These are phyloP conservation scores for Rhizoclosmatium sp. DNA, from an alignment of 192 early-diverging fungal genomes.

Conservation along the genomic window DNA sequence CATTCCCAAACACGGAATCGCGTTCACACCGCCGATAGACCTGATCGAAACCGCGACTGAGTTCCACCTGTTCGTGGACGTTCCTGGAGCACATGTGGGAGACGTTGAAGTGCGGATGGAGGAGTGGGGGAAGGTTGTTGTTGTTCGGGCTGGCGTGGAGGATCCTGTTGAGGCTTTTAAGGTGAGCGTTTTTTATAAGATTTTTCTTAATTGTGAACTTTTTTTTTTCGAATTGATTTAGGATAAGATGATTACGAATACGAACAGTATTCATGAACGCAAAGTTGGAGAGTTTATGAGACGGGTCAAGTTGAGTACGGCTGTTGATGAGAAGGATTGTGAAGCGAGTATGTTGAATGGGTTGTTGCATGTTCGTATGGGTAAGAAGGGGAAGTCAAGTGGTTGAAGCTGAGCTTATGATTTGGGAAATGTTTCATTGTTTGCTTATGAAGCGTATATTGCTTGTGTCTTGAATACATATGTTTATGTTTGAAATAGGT, in stretches of 20 bases:
- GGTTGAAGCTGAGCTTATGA: not conserved
- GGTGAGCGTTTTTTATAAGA: not conserved
- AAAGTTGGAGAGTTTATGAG: not conserved
- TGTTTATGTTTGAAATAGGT: too few relatives aligned
- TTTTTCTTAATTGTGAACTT: not conserved
- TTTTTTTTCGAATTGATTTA: not conserved
- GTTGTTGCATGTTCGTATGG: slow-evolving; percentile 3
- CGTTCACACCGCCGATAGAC: not conserved
- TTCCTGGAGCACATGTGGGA: not conserved
- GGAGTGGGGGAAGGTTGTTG: slow-evolving; percentile 1
- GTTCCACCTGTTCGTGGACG: not conserved
- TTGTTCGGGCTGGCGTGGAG: not conserved
- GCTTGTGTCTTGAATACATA: too few relatives aligned
- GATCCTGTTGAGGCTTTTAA: not conserved
- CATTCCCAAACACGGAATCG: too few relatives aligned
- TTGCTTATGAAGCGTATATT: too few relatives aligned
- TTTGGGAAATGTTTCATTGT: not conserved
- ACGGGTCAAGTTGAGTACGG: not conserved
- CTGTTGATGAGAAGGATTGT: not conserved
- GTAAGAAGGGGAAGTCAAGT: not conserved
- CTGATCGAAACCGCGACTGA: not conserved
- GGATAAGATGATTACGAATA: not conserved
- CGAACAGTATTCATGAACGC: not conserved
- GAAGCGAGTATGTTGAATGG: not conserved
- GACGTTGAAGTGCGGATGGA: not conserved